Evolutionary conservation across 768 basidiomycete genomes (phyloP).

Genomic region (Erythrobasidium yunnanense): DNA sequence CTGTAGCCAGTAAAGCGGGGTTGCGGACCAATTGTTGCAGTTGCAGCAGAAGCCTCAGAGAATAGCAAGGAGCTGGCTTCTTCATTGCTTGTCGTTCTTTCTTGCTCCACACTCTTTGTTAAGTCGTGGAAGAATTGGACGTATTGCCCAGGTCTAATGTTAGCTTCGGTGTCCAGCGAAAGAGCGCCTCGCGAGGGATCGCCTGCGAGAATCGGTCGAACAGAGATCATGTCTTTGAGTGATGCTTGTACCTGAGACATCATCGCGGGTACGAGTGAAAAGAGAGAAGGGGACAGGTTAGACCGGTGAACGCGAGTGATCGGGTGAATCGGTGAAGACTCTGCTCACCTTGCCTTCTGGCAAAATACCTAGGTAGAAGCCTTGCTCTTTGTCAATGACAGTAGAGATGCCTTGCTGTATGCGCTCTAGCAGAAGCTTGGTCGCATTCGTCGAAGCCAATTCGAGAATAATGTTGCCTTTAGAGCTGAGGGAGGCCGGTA

Average conservation of each 20-base stretch:
- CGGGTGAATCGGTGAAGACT: no score
- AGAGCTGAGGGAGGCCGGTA: constrained; percentile 49
- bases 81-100: no score
- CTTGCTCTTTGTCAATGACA: constrained; percentile 10
- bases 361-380: constrained; percentile 21
- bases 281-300: no score
- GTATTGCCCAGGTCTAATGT: constrained; percentile 11
- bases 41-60: no score
- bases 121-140: constrained; percentile 21
- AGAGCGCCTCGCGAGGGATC: constrained; percentile 21
- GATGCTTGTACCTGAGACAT: not conserved
- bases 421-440: constrained; percentile 51
- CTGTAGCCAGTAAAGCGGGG: constrained; percentile 2
- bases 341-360: constrained; percentile 11
- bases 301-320: no score
- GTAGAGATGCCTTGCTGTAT: constrained; percentile 41
- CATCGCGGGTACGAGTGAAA: no score
- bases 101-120: no score
- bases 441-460: constrained; percentile 53
- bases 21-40: no score
- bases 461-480: constrained; percentile 63
- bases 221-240: not conserved
- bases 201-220: constrained; percentile 21
- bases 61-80: no score
- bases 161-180: constrained; percentile 23